Evolutionary conservation across 2,329 filamentous ascomycete species (phyloP), one percentile per base, ranked within the genome.

Genomic region (Setomelanomma holmii): DNA sequence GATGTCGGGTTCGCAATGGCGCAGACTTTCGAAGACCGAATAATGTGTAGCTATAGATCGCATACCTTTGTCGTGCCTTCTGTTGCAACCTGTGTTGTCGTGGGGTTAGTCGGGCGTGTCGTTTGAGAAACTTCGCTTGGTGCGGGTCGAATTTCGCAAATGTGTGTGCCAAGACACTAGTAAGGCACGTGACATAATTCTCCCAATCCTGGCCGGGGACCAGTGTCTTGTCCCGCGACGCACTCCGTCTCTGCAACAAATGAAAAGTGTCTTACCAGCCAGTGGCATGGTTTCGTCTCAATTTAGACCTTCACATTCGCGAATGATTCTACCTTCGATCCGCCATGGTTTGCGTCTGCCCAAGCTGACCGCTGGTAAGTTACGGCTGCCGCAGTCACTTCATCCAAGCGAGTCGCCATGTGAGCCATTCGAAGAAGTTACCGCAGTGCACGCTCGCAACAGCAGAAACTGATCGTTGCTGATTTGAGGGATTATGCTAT

Each of bases 51-150:
- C 54, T 40, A 21, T 51, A 40, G 46, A 41, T 20, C 56, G 63
- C 69, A 60, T 67, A 73, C 71, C 71, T 73, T 63, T 60, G 58
- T 66, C 64, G 63, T 57, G 70, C 62, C 70, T 72, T 68, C 71
- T 66, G 63, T 63, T 63, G 69, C 69, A 72, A 71, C 63, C 60
- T 63, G 64, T 62, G 65, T 70, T 63, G 67, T 67, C 60, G 65
- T 68, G 61, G 63, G 64, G 66, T 66, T 66, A 66, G 64, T 67
- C 3, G 19, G 4, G n/a, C 7, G 8, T 30, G n/a, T 11, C n/a
- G 21, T 19, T 19, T 12, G 17, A 39, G 36, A 16, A 20, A 39
- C 16, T 19, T 39, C 7, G 12, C 7, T 30, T 6, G 7, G 6
- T 12, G 24, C 6, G 12, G 12, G 12, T 30, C 12, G 12, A 30